These are phyloP conservation scores for Tricholoma hemisulphureum DNA, from an alignment of 768 basidiomycete genomes.

Conservation along the genomic window DNA sequence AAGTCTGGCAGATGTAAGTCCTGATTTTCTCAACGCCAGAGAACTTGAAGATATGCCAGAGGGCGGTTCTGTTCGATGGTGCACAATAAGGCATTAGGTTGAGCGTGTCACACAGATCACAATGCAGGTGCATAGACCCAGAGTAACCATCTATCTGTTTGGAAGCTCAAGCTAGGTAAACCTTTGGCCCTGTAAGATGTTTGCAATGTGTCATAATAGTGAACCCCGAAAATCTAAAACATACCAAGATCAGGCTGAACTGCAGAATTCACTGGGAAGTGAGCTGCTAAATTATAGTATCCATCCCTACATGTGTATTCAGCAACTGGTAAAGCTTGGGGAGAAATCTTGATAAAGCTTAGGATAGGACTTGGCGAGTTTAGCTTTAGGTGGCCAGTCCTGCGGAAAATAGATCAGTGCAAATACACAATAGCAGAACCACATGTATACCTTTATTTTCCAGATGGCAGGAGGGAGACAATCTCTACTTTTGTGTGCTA, in stretches of 20 bases:
- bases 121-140: too few species aligned
- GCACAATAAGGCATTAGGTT: conserved; percentile 84
- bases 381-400: conserved; percentile 90
- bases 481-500: too few species aligned
- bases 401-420: conserved; percentile 22
- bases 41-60: conserved; percentile 86
- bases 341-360: background rate
- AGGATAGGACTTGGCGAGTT: conserved; percentile 53
- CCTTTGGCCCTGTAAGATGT: too few species aligned
- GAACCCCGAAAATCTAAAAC: background rate
- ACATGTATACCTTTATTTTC: background rate
- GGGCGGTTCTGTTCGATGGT: conserved; percentile 60
- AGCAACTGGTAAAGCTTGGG: background rate
- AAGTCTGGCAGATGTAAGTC: conserved; percentile 65
- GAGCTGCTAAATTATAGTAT: conserved; percentile 51
- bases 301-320: conserved; percentile 50
- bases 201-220: background rate
- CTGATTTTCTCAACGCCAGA: conserved; percentile 76
- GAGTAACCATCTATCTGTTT: too few species aligned
- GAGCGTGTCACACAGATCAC: too few species aligned
- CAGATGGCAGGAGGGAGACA: background rate
- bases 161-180: too few species aligned
- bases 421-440: background rate
- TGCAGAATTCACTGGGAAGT: background rate
- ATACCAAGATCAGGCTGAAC: background rate